Evolutionary conservation across 495 filamentous ascomycete genomes (phyloP).

Genomic region (Aspergillus taichungensis): DNA sequence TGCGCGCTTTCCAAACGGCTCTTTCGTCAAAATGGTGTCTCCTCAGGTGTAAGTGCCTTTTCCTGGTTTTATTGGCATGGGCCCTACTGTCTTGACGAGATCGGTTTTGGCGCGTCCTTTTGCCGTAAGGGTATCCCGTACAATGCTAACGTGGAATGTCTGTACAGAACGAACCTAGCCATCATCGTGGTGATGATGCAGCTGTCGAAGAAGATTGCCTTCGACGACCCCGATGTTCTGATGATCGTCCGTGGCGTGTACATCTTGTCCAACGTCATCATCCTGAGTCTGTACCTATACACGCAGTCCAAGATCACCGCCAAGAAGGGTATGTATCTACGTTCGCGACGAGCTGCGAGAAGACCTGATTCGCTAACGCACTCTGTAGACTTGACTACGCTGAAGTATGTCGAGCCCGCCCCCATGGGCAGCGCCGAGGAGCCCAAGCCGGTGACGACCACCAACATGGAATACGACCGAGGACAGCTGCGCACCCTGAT

Average conservation of each 20-base stretch:
- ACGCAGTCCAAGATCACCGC: slow-evolving; percentile 72
- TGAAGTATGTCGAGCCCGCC: slow-evolving; percentile 96
- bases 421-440: slow-evolving; percentile 87
- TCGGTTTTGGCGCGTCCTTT: too few species aligned
- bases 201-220: slow-evolving; percentile 87
- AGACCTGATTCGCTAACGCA: neutral
- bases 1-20: too few species aligned
- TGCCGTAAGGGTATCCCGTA: too few species aligned
- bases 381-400: slow-evolving; percentile 78
- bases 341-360: neutral
- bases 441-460: slow-evolving; percentile 91
- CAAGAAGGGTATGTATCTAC: slow-evolving; percentile 73
- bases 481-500: slow-evolving; percentile 72
- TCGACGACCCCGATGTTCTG: slow-evolving; percentile 84
- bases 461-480: slow-evolving; percentile 85
- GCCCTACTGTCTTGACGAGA: too few species aligned
- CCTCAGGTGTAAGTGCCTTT: slow-evolving; percentile 34
- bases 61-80: neutral
- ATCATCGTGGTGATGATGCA: slow-evolving; percentile 99
- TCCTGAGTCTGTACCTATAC: slow-evolving; percentile 73
- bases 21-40: slow-evolving; percentile 35
- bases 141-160: slow-evolving; percentile 1
- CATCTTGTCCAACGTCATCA: slow-evolving; percentile 80
- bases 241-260: slow-evolving; percentile 77
- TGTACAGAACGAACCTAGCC: slow-evolving; percentile 73